These are phyloP conservation scores for Lolium perenne DNA, from an alignment of 176 grass and related monocot species.

Conservation along the genomic window DNA sequence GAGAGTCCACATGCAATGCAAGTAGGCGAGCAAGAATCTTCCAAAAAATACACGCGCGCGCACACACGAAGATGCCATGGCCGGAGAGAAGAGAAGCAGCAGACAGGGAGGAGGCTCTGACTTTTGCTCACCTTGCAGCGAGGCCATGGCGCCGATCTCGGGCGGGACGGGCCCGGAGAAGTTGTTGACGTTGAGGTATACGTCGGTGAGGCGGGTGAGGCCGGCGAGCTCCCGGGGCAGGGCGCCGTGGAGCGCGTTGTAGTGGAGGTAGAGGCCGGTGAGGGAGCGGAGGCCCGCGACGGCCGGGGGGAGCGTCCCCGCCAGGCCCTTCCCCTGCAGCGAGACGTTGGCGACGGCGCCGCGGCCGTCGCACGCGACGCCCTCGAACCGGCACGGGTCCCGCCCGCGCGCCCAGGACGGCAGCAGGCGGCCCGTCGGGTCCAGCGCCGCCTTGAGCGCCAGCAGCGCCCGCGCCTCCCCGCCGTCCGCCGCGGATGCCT, in stretches of 20 bases:
- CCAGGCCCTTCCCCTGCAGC: conserved; percentile 83
- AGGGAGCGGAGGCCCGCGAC: conserved; percentile 65
- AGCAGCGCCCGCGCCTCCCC: conserved; percentile 73
- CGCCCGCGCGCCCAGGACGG: conserved; percentile 67
- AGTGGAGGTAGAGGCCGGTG: conserved; percentile 89
- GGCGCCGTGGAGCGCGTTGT: conserved; percentile 70
- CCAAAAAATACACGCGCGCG: neutral
- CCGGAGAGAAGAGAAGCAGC: no score
- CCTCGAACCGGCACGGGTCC: conserved; percentile 85
- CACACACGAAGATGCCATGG: neutral
- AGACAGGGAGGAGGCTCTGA: neutral
- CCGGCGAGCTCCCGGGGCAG: conserved; percentile 62
- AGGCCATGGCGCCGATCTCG: conserved; percentile 71
- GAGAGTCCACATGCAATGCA: conserved; percentile 50
- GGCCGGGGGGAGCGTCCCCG: conserved; percentile 73
- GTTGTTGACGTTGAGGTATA: conserved; percentile 91
- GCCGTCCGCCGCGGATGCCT: conserved; percentile 25
- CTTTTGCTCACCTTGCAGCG: conserved; percentile 69
- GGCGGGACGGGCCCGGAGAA: conserved; percentile 70
- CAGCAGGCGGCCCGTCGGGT: conserved; percentile 61
- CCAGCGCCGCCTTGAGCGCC: conserved; percentile 65
- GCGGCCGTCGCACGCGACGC: conserved; percentile 74
- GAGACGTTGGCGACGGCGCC: conserved; percentile 92
- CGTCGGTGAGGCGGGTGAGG: conserved; percentile 67
- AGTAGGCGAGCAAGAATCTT: conserved; percentile 35